phyloP scores from a whole-genome alignment of 306 rosid species.

The Astragalus glycyphyllos region DNA sequence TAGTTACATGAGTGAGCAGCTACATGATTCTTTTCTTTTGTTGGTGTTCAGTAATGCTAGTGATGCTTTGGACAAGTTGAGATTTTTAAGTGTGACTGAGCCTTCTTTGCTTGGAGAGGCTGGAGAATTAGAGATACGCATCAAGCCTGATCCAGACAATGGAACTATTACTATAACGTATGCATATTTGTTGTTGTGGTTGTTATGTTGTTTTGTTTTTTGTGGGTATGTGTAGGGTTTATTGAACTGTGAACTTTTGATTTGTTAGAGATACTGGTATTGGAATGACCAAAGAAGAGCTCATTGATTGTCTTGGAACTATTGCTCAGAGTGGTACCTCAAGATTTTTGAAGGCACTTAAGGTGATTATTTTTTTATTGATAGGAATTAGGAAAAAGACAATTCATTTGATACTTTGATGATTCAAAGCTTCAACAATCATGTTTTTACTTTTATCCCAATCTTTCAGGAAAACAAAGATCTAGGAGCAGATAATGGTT shows the following conservation, averaged over 20 bases:
- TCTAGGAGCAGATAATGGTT: constrained; percentile 81
- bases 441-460: background rate
- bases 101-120: constrained; percentile 93
- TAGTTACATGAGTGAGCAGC: background rate
- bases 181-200: background rate
- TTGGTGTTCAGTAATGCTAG: constrained; percentile 74
- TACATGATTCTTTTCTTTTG: background rate
- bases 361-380: constrained; percentile 54
- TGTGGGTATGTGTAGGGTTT: background rate
- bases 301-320: constrained; percentile 97
- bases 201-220: background rate
- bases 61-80: constrained; percentile 95
- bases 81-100: constrained; percentile 96
- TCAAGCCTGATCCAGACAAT: constrained; percentile 84
- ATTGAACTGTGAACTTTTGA: constrained; percentile 25
- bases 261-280: constrained; percentile 84
- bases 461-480: constrained; percentile 83
- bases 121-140: constrained; percentile 85
- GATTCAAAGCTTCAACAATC: constrained; percentile 20
- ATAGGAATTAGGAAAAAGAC: background rate
- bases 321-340: constrained; percentile 99
- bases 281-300: constrained; percentile 94
- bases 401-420: background rate
- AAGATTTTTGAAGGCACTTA: constrained; percentile 86
- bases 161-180: constrained; percentile 91